These are phyloP conservation scores for Hansenula sp. DNA, from an alignment of 1,139 yeast genomes.

Conservation along the genomic window DNA sequence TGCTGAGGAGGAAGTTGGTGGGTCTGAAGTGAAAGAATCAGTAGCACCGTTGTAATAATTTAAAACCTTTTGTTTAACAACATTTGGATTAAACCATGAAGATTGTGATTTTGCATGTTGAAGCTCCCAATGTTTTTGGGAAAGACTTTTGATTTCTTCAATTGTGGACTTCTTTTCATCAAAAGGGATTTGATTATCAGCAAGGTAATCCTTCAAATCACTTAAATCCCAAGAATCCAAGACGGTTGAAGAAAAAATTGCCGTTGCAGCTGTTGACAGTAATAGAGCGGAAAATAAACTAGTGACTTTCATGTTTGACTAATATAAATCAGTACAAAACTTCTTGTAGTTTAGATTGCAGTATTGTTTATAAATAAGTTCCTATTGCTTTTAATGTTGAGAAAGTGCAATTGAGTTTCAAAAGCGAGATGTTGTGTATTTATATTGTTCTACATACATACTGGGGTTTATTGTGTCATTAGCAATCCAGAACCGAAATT, in stretches of 20 bases:
- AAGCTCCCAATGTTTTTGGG: slow-evolving; percentile 31
- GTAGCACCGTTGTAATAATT: slow-evolving; percentile 6
- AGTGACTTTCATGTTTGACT: slow-evolving; percentile 10
- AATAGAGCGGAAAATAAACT: slow-evolving; percentile 8
- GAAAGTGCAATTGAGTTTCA: no score
- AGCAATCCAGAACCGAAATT: neutral
- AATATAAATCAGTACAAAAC: neutral
- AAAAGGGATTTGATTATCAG: slow-evolving; percentile 29
- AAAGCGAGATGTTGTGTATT: no score
- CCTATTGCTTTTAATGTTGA: no score
- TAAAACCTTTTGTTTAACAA: slow-evolving; percentile 15
- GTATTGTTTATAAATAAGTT: no score
- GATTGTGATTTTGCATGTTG: slow-evolving; percentile 12
- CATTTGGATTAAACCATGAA: slow-evolving; percentile 13
- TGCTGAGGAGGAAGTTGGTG: slow-evolving; percentile 5
- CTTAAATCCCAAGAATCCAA: slow-evolving; percentile 26
- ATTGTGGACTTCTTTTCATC: slow-evolving; percentile 23
- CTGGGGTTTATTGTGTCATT: slow-evolving; percentile 1
- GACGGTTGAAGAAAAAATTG: slow-evolving; percentile 11
- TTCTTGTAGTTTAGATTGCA: no score
- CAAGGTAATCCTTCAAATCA: slow-evolving; percentile 30
- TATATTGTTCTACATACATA: no score
- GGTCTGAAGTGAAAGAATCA: neutral
- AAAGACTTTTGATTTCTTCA: slow-evolving; percentile 33
- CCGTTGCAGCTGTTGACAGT: slow-evolving; percentile 8